Evolutionary conservation across 1,284 basidiomycete species (phyloP), one percentile per base, ranked within the genome.

Genomic region (Rhizopogon parksii): DNA sequence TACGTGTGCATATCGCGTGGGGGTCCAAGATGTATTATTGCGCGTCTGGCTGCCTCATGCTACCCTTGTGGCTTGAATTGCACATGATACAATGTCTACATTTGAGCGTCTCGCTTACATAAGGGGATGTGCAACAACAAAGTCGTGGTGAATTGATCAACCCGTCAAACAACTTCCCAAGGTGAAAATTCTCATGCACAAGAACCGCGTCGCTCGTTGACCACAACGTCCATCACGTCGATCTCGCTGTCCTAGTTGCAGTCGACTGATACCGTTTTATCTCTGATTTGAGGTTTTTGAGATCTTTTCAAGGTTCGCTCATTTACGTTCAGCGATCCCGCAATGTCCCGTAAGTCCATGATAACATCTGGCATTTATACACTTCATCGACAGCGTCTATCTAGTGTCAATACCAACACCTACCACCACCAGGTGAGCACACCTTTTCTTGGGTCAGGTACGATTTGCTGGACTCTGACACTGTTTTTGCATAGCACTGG

Each of bases 181-280:
- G 37, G 25, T 51, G 32, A 57, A 49, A 53, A 46, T 64, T 64
- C 53, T 54, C 58, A 47, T 59, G 51, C 17, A 3, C 27, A 14
- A 21, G 36, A 19, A 11, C 43, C 36, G 19, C 47, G 49, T 53
- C 47, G 38, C 46, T 39, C 46, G 50, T 56, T 35, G 30, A 47
- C 58, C 43, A 25, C 36, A 35, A 53, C 52, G 50, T 52, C 42
- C 49, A 47, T 39, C 17, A 27, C 39, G 11, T 32, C 24, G 50
- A 47, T 47, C 56, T 36, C 17, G 37, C 12, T 9, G 2, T 2
- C n/a, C 24, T 15, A 2, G 25, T 30, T 12, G 9, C 25, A 6
- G 5, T 15, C 14, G 17, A 17, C 5, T 15, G 30, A 45, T 14
- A 19, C 12, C 9, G 5, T 24, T n/a, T 8, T 15, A 43, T 32